Base-by-base conservation (phyloP, 108 stramenopile genomes). In the Seminavis robusta region DNA sequence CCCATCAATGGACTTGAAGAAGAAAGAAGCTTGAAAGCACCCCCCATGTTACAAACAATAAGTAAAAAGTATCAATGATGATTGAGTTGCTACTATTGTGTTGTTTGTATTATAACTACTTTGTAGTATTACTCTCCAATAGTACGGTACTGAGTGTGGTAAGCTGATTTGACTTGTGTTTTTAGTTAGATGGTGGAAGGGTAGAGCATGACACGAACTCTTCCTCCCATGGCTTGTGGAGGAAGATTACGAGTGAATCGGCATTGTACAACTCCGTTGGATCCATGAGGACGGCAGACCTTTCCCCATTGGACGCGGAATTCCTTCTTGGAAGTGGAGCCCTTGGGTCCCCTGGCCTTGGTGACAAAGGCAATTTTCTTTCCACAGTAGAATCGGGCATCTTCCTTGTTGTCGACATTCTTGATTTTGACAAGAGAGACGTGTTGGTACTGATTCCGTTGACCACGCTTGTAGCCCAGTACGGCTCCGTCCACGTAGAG, bases 221-320 rank as follows among this genome's bases (percentile, higher is more conserved):
- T 80, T 47, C 88, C 90, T 44, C 94, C 94, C 62, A 95, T 95
- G 59, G 88, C 72, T 72, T 95, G 90, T 13, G 94, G 94, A 24
- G 95, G 95, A 50, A 99, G 81, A 61, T 98, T 95, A 55, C 90
- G 73, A 47, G 83, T 61, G 84, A 99, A 99, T 83, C 96, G 95
- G 78, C 96, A 97, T 60, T 92, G 89, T 44, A 99, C 96, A 16
- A 97, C 96, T 30, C 99, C 99, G 67, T 95, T 97, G 73, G 83
- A 81, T 49, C 99, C 99, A 59, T 99, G 99, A 24, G 87, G 74
- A 30, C 98, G 83, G 76, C 76, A 87, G 44, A 99, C 97, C 63
- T 90, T 92, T 47, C 99, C 99, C 99, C 99, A 99, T 58, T 95
- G 96, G 43, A 96, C 96, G 51, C 97, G 82, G 89, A 94, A 98